These are phyloP conservation scores for Aphanomyces astaci DNA, from an alignment of 352 stramenopile species.

Conservation along the genomic window DNA sequence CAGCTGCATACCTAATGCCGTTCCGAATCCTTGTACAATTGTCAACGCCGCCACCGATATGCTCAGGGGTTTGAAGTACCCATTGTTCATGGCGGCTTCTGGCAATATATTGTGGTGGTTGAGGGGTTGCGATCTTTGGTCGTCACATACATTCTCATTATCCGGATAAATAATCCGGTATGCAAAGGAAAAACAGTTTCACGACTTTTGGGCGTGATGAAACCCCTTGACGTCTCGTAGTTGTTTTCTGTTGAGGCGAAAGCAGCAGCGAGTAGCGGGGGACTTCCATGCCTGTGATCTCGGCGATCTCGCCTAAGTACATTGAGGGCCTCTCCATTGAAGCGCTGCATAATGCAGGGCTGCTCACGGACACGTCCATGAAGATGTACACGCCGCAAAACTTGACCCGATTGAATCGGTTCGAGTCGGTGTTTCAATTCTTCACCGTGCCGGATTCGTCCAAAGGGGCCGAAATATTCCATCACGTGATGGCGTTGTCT, in stretches of 20 bases:
- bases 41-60: neutral
- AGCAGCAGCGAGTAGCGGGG: neutral
- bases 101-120: no score
- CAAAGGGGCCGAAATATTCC: slow-evolving; percentile 50
- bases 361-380: slow-evolving; percentile 23
- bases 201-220: neutral
- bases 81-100: neutral
- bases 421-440: slow-evolving; percentile 59
- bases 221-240: neutral
- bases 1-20: slow-evolving; percentile 3
- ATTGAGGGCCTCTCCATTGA: slow-evolving; percentile 28
- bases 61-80: neutral
- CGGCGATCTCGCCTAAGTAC: slow-evolving; percentile 56
- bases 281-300: slow-evolving; percentile 42
- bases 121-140: no score
- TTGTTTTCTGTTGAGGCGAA: neutral
- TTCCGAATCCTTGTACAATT: slow-evolving; percentile 11
- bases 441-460: slow-evolving; percentile 68
- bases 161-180: neutral
- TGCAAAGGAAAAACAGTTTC: neutral
- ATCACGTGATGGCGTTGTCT: slow-evolving; percentile 58
- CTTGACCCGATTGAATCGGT: slow-evolving; percentile 41
- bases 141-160: neutral
- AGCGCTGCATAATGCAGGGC: slow-evolving; percentile 20
- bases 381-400: slow-evolving; percentile 25